Evolutionary conservation across 306 rosid species (phyloP).

Genomic region (Quercus mongolica): DNA sequence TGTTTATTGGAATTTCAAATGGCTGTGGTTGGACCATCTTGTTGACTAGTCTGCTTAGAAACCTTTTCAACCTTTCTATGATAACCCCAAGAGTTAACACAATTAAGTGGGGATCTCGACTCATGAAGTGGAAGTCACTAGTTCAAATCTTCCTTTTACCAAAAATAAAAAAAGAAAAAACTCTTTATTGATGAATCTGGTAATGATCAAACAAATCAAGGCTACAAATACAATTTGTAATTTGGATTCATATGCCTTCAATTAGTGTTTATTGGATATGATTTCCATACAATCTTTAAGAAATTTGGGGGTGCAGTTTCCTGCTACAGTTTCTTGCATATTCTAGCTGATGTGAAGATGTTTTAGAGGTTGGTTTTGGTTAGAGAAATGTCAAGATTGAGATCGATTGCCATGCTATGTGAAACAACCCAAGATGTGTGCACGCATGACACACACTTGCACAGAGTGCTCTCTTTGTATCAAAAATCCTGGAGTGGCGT

Average conservation of each 20-base stretch:
- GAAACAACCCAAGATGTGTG: neutral
- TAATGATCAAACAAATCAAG: no score
- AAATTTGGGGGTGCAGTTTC: neutral
- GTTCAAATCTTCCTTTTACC: no score
- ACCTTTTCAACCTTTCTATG: no score
- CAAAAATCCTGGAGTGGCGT: neutral
- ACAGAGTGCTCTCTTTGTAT: neutral
- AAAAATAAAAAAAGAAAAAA: no score
- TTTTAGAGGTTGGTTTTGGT: neutral
- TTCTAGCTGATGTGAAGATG: neutral
- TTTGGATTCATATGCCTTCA: no score
- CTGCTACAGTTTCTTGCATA: neutral
- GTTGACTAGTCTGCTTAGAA: no score
- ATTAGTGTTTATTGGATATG: neutral
- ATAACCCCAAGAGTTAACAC: no score
- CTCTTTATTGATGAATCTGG: no score
- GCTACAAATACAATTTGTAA: no score
- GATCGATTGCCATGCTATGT: neutral
- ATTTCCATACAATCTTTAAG: neutral
- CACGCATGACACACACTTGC: neutral
- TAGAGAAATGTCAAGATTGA: neutral
- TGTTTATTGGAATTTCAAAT: no score
- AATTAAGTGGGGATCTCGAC: no score
- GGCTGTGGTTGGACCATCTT: no score
- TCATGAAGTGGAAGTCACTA: neutral